Percentiles rank a stretch among this genome's conserved stretches.
Conservation (phyloP, 1,284 basidiomycete species). For the Heterobasidion annosum region DNA sequence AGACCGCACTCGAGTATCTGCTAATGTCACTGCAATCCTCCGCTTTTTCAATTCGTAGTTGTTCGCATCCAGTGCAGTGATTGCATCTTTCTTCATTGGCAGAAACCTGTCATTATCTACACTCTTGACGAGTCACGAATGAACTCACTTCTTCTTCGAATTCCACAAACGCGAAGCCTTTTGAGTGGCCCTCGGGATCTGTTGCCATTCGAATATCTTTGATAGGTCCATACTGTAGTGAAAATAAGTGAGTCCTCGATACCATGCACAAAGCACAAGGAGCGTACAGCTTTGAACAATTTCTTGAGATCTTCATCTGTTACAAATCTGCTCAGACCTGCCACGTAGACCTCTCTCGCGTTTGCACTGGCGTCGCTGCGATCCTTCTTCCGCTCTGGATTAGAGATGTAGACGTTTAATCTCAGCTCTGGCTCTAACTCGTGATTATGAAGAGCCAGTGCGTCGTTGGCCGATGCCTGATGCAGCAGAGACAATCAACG, state of each 20-base stretch:
- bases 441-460: constrained; percentile 69
- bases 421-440: constrained; percentile 62
- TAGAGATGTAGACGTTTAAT: constrained; percentile 82
- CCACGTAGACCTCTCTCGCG: constrained; percentile 79
- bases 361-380: constrained; percentile 81
- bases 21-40: constrained; percentile 76
- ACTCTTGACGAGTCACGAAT: not conserved
- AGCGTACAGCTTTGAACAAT: constrained; percentile 63
- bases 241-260: constrained; percentile 6
- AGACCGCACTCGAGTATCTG: constrained; percentile 61
- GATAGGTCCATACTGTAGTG: constrained; percentile 65
- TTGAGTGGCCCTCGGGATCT: constrained; percentile 63
- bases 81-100: constrained; percentile 52
- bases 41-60: constrained; percentile 82
- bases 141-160: constrained; percentile 69
- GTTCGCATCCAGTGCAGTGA: constrained; percentile 67
- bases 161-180: constrained; percentile 92
- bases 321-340: constrained; percentile 71
- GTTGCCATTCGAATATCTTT: constrained; percentile 74
- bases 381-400: constrained; percentile 83
- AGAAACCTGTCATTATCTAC: constrained; percentile 3
- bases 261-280: not conserved
- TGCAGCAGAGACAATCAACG: not conserved
- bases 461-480: constrained; percentile 68
- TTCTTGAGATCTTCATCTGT: constrained; percentile 67